These are phyloP conservation scores for Trichocladium uniseriatum DNA, from an alignment of 495 filamentous ascomycete genomes.

Conservation along the genomic window DNA sequence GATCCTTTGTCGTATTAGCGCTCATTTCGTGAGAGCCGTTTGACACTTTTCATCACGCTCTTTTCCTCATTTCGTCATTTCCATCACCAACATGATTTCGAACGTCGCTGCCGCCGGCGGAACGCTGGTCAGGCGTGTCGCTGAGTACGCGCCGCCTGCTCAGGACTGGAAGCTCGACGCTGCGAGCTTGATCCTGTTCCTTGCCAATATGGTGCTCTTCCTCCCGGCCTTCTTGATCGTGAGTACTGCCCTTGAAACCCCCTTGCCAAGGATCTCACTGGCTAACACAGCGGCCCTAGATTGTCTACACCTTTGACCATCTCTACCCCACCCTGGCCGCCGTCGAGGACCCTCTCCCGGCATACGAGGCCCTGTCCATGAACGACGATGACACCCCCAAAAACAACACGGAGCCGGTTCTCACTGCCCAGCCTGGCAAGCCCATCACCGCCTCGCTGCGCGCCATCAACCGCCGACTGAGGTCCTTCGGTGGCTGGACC, in stretches of 20 bases:
- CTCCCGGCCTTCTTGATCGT: conserved; percentile 31
- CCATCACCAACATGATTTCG: too few relatives aligned
- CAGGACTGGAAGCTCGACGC: conserved; percentile 2
- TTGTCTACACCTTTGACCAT: conserved; percentile 32
- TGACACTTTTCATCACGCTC: too few relatives aligned
- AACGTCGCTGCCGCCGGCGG: too few relatives aligned
- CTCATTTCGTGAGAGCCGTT: too few relatives aligned
- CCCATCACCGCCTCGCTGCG: conserved; percentile 38
- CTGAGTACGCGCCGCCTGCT: background rate
- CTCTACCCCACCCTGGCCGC: conserved; percentile 39
- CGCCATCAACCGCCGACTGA: conserved; percentile 31
- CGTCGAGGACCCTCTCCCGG: conserved; percentile 41
- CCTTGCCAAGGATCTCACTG: background rate
- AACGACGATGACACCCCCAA: conserved; percentile 26
- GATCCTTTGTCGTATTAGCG: too few relatives aligned
- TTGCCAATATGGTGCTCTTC: conserved; percentile 31
- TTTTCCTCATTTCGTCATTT: too few relatives aligned
- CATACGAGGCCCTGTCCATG: conserved; percentile 34
- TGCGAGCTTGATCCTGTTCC: conserved; percentile 2
- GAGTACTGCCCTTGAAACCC: conserved; percentile 5
- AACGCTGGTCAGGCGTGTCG: conserved; percentile 11
- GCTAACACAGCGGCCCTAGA: conserved; percentile 17
- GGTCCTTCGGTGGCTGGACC: conserved; percentile 29
- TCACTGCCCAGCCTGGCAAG: conserved; percentile 15
- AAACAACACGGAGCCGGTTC: conserved; percentile 17